A percentile compares a stretch with the other conserved stretches of the same genome.
Evolutionary conservation across 2,329 filamentous ascomycete genomes (phyloP).

Genomic region (Aspergillus sp.): DNA sequence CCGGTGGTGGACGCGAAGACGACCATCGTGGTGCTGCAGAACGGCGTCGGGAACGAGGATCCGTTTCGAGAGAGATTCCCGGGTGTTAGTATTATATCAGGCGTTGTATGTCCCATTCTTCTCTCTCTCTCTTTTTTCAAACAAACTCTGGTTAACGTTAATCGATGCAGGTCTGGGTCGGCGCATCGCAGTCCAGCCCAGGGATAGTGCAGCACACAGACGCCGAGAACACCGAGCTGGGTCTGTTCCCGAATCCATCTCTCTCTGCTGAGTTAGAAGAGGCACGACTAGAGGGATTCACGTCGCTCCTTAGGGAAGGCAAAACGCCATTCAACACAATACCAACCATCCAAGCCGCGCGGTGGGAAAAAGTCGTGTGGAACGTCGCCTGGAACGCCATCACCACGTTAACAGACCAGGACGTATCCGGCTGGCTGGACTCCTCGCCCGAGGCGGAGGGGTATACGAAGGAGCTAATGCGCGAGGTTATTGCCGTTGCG

Average conservation of each 20-base stretch:
- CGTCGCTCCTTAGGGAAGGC: slow-evolving; percentile 42
- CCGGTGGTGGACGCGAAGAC: slow-evolving; percentile 39
- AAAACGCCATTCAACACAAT: slow-evolving; percentile 32
- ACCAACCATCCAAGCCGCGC: slow-evolving; percentile 31
- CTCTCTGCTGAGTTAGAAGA: slow-evolving; percentile 24
- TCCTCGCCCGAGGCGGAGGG: slow-evolving; percentile 41
- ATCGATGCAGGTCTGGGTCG: slow-evolving; percentile 43
- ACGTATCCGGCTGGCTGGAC: slow-evolving; percentile 44
- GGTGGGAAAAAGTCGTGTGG: slow-evolving; percentile 46
- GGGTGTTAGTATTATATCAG: slow-evolving; percentile 33
- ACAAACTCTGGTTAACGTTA: too few species aligned
- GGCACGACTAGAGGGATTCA: slow-evolving; percentile 42
- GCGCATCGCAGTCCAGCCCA: slow-evolving; percentile 51
- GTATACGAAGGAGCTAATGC: slow-evolving; percentile 43
- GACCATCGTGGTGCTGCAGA: slow-evolving; percentile 42
- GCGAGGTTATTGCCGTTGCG: slow-evolving; percentile 44
- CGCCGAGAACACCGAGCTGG: slow-evolving; percentile 57
- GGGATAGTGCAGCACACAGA: slow-evolving; percentile 53
- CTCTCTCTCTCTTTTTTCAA: fast-evolving
- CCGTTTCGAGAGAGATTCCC: slow-evolving; percentile 36
- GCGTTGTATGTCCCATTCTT: slow-evolving; percentile 41
- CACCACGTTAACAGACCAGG: slow-evolving; percentile 44
- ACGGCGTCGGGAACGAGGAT: slow-evolving; percentile 44
- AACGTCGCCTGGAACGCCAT: slow-evolving; percentile 44
- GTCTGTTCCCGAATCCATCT: slow-evolving; percentile 49